Conservation (phyloP, 1,284 basidiomycete species). For the Golubevia pallescens region DNA sequence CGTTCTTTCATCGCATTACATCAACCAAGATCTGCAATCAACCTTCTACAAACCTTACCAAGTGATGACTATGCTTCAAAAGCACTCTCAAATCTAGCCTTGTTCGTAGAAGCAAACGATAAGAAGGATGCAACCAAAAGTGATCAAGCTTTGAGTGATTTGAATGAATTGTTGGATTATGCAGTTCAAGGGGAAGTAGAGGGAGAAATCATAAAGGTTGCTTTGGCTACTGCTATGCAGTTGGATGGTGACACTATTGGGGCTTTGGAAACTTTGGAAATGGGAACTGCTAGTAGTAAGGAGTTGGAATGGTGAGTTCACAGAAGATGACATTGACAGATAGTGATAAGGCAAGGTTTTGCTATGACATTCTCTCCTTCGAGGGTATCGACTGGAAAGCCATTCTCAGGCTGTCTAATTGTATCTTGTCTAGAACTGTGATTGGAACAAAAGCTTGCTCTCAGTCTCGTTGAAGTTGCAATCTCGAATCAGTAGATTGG, state of each 20-base stretch:
- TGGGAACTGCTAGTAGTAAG: slow-evolving; percentile 25
- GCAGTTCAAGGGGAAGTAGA: slow-evolving; percentile 37
- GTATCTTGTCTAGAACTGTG: no score
- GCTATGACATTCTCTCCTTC: no score
- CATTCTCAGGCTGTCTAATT: no score
- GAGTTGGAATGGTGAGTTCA: slow-evolving; percentile 43
- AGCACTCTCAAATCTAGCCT: slow-evolving; percentile 23
- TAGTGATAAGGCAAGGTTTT: no score
- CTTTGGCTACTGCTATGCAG: slow-evolving; percentile 43
- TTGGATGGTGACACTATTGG: slow-evolving; percentile 42
- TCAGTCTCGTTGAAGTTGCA: no score
- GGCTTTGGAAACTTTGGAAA: slow-evolving; percentile 46
- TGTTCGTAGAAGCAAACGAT: slow-evolving; percentile 29
- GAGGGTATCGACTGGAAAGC: no score
- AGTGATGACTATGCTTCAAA: slow-evolving; percentile 30
- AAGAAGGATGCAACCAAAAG: slow-evolving; percentile 19
- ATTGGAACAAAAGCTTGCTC: no score
- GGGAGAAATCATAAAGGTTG: slow-evolving; percentile 35
- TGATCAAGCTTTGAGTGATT: slow-evolving; percentile 31
- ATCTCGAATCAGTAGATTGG: no score
- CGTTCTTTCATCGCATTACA: slow-evolving; percentile 46
- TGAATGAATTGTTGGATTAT: slow-evolving; percentile 50
- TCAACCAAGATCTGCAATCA: slow-evolving; percentile 34
- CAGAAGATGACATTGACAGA: not conserved
- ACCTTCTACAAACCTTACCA: slow-evolving; percentile 18